Evolutionary conservation across 2,329 filamentous ascomycete species (phyloP), one percentile per base, ranked within the genome.

Genomic region (Neopestalotiopsis clavispora): DNA sequence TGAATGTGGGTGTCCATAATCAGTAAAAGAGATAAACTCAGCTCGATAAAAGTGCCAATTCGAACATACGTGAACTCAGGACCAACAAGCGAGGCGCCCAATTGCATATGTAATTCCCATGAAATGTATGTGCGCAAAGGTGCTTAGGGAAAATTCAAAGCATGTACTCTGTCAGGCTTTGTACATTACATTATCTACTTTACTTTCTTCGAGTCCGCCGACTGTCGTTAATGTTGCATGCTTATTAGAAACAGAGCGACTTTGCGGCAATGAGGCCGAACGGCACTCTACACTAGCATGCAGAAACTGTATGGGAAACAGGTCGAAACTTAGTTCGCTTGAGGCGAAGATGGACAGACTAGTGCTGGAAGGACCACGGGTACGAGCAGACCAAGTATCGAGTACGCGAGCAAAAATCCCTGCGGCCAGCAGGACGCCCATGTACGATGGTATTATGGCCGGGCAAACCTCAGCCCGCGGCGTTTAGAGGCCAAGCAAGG

Each of bases 271-370:
- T 45, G 28, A 66, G 52, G 65, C 45, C 34, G 40, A 40, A 30
- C 59, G 59, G 34, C 30, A 30, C 34, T 38, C 34, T 38, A 38
- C 59, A 38, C 30, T 38, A 52, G 45, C 45, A 62, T 62, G 59
- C 66, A 67, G 57, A 63, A 57, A 67, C 66, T 62, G 58, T 67
- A 63, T 52, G 66, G 66, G 34, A 67, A 59, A 67, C 40, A 49
- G 38, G 66, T 62, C 20, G 66, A 67, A 52, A 63, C 66, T 63
- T 67, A 38, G 45, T 38, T 34, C 34, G 66, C 34, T 52, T 9
- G 49, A 67, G 66, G 45, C n/a, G 45, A 42, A 52, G 40, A 67
- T 63, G 57, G 38, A 63, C 30, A 28, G 52, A 57, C 65, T 52
- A 28, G 59, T 42, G 40, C 17, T 7, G 30, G n/a, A 52, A 45